These are phyloP conservation scores for Nicotiana attenuata DNA, from an alignment of 257 asterid species.

Conservation along the genomic window DNA sequence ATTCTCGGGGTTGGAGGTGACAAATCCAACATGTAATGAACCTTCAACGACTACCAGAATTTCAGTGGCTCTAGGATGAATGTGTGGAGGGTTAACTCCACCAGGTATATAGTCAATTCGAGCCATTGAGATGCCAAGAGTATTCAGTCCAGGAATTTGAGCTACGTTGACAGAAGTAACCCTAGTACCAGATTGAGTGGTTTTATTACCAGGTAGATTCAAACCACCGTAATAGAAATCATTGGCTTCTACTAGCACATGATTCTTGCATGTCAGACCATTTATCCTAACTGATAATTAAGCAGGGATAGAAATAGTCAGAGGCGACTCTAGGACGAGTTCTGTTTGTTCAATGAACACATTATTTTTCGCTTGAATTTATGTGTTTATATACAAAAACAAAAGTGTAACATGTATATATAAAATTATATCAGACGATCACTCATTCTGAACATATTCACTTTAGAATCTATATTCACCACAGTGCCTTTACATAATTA, in stretches of 20 bases:
- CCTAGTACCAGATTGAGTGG: constrained; percentile 16
- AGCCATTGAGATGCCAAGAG: constrained; percentile 19
- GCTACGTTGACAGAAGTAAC: not conserved
- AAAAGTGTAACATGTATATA: not conserved
- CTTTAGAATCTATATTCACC: not conserved
- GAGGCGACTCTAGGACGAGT: not conserved
- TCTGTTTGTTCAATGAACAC: not conserved
- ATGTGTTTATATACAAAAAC: not conserved
- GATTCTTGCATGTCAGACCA: constrained; percentile 23
- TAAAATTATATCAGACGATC: not conserved
- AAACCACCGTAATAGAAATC: constrained; percentile 33
- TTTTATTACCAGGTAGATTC: constrained; percentile 23
- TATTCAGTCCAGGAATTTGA: constrained; percentile 21
- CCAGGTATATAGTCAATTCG: constrained; percentile 15
- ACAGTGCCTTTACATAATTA: not conserved
- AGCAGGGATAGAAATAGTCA: not conserved
- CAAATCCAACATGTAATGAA: not conserved
- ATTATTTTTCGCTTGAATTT: not conserved
- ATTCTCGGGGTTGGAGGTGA: not conserved
- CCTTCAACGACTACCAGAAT: not conserved
- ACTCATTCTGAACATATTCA: not conserved
- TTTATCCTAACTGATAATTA: constrained; percentile 12
- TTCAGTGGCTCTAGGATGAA: not conserved
- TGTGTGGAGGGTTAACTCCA: not conserved
- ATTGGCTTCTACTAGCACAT: not conserved